A percentile compares a stretch with the other conserved stretches of the same genome.
These are phyloP conservation scores for Apiosordaria backusii DNA, from an alignment of 495 filamentous ascomycete genomes.

Conservation along the genomic window DNA sequence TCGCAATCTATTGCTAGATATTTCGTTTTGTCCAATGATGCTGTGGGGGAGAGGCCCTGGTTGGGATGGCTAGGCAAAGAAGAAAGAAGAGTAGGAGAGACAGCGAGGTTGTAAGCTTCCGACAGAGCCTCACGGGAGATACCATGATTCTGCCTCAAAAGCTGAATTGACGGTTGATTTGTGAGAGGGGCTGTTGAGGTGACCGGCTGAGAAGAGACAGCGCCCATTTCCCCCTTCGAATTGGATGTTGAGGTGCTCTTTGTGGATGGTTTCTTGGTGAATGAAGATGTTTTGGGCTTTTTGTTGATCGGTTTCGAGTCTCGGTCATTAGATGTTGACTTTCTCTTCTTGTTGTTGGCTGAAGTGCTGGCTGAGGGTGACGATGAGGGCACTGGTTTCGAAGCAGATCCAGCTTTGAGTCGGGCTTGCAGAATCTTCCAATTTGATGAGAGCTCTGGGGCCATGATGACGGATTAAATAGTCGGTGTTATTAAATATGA, in stretches of 20 bases:
- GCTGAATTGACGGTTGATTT: not conserved
- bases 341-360: not conserved
- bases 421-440: conserved; percentile 10
- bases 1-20: conserved; percentile 94
- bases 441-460: conserved; percentile 8
- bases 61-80: conserved; percentile 39
- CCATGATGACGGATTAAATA: conserved; percentile 4
- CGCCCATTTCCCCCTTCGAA: conserved; percentile 4
- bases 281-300: not conserved
- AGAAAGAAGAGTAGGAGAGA: conserved; percentile 33
- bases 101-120: conserved; percentile 53
- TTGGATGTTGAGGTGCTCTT: not conserved
- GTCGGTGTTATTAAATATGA: not conserved
- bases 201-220: not conserved
- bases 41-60: conserved; percentile 44
- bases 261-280: not conserved
- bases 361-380: not conserved
- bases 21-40: conserved; percentile 61
- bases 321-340: not conserved
- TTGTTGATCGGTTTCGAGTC: not conserved
- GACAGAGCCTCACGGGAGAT: conserved; percentile 58
- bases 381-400: not conserved
- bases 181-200: not conserved
- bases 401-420: conserved; percentile 5
- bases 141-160: conserved; percentile 31